These are phyloP conservation scores for Colletotrichum tropicicola DNA, from an alignment of 2,329 filamentous ascomycete species.

Conservation along the genomic window DNA sequence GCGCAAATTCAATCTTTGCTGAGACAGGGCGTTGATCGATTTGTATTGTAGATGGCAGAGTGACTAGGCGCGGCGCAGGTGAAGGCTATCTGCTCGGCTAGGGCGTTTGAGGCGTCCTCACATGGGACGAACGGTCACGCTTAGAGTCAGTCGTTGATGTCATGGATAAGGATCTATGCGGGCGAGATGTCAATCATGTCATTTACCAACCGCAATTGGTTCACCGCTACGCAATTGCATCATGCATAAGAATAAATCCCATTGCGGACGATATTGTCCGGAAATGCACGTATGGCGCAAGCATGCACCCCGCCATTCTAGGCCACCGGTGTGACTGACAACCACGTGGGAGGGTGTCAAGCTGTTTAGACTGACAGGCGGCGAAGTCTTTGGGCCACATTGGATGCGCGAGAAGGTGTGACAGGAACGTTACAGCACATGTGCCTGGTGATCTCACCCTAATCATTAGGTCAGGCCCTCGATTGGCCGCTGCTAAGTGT, in stretches of 20 bases:
- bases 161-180: slow-evolving; percentile 4
- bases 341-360: not conserved
- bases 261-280: not conserved
- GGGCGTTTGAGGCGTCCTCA: not conserved
- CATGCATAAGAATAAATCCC: not conserved
- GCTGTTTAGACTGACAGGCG: not conserved
- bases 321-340: not conserved
- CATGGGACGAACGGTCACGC: slow-evolving; percentile 2
- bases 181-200: not conserved
- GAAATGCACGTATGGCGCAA: not conserved
- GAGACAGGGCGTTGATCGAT: not conserved
- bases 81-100: not conserved
- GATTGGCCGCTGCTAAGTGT: too few relatives aligned
- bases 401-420: too few relatives aligned
- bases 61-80: not conserved
- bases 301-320: not conserved
- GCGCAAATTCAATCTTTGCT: not conserved
- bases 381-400: too few relatives aligned
- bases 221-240: not conserved
- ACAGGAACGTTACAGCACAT: too few relatives aligned
- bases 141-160: slow-evolving; percentile 9
- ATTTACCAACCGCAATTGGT: slow-evolving; percentile 8
- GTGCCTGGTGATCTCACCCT: too few relatives aligned
- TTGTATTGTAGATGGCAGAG: not conserved
- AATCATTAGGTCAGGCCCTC: too few relatives aligned